Conservation (phyloP, 345 rosid species). For the Adansonia digitata region DNA sequence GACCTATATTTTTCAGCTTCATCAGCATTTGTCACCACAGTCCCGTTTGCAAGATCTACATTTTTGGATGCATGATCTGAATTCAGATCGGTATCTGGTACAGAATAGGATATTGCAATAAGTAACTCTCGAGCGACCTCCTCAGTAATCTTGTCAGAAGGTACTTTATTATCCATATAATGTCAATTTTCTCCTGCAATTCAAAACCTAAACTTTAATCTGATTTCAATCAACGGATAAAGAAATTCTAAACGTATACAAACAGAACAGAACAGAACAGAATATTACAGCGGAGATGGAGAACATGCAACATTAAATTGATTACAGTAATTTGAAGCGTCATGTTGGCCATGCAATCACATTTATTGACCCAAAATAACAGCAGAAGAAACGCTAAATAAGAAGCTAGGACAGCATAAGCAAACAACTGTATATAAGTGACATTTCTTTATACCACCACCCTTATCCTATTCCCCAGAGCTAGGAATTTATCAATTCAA, state of each 20-base stretch:
- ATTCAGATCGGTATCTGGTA: not conserved
- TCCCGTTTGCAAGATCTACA: not conserved
- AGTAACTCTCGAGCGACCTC: slow-evolving; percentile 12
- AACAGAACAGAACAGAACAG: not conserved
- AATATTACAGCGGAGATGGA: not conserved
- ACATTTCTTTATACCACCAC: not conserved
- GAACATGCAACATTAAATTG: not conserved
- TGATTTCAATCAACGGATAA: not conserved
- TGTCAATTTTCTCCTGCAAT: slow-evolving; percentile 2
- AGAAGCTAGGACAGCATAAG: not conserved
- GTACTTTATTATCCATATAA: slow-evolving; percentile 12
- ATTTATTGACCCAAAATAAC: not conserved
- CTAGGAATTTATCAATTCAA: not conserved
- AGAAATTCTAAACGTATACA: not conserved
- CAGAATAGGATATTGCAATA: slow-evolving; percentile 5
- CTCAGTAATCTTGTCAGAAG: not conserved
- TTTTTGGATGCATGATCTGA: not conserved
- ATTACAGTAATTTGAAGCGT: not conserved
- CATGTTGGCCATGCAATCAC: not conserved
- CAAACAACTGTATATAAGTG: not conserved
- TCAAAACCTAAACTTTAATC: not conserved
- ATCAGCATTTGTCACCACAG: not conserved
- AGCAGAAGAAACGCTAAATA: not conserved
- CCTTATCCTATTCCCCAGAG: not conserved
- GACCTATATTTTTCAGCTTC: slow-evolving; percentile 3